phyloP scores from a whole-genome alignment of 371 early-diverging fungal species.

The Mortierella sp. region DNA sequence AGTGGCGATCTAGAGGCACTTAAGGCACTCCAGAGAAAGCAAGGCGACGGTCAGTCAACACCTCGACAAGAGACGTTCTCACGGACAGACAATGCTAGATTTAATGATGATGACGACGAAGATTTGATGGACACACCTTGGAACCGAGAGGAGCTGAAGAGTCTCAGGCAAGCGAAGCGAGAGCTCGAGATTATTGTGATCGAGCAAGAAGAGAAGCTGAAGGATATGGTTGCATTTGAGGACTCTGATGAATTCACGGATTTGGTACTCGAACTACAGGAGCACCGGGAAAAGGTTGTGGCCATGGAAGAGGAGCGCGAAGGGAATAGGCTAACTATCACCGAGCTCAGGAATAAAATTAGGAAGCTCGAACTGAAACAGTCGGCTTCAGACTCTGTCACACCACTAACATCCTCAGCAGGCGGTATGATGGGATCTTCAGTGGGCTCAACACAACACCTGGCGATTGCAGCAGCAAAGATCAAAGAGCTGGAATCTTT shows the following conservation, averaged over 20 bases:
- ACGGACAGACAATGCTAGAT: conserved; percentile 15
- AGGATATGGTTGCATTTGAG: conserved; percentile 58
- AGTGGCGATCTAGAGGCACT: conserved; percentile 20
- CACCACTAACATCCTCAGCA: conserved; percentile 9
- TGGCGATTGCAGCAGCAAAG: conserved; percentile 20
- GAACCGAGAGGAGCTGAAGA: conserved; percentile 52
- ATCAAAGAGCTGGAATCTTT: conserved; percentile 38
- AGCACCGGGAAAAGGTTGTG: conserved; percentile 60
- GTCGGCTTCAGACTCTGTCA: conserved; percentile 7
- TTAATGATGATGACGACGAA: conserved; percentile 25
- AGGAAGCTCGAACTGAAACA: conserved; percentile 38
- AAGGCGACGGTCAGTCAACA: background rate
- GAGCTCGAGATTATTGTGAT: conserved; percentile 58
- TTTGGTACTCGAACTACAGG: conserved; percentile 57
- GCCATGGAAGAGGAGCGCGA: conserved; percentile 57
- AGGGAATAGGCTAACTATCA: conserved; percentile 21
- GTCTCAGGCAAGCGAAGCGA: conserved; percentile 56
- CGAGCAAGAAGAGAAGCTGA: conserved; percentile 49
- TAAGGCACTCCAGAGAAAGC: conserved; percentile 11
- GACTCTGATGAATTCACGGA: conserved; percentile 60
- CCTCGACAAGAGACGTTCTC: background rate
- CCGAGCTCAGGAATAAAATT: conserved; percentile 44
- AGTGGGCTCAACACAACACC: background rate
- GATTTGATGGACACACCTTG: conserved; percentile 49
- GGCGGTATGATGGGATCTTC: conserved; percentile 19